phyloP scores from a whole-genome alignment of 768 basidiomycete species.

The Boletellus sp. region DNA sequence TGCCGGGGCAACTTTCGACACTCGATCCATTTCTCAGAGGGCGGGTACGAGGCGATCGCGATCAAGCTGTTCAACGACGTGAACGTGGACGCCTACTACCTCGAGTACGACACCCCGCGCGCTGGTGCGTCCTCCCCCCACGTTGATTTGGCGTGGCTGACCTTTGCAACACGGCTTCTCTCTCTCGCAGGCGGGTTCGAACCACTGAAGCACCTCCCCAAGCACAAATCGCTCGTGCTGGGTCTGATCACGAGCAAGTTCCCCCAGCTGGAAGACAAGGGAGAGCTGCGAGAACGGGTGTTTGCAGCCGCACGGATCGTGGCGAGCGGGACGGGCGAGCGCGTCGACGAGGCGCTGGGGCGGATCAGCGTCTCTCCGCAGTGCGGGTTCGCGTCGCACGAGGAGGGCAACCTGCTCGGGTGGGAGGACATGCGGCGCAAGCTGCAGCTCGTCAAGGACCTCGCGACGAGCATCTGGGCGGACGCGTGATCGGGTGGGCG shows the following conservation, averaged over 20 bases:
- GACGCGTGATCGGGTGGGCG: neutral
- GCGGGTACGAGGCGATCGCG: constrained; percentile 44
- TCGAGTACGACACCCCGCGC: constrained; percentile 47
- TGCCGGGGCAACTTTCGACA: constrained; percentile 38
- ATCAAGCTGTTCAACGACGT: constrained; percentile 43
- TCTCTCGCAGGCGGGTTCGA: constrained; percentile 32
- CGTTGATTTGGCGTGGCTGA: too few relatives aligned
- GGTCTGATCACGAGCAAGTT: constrained; percentile 45
- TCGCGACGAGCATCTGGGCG: constrained; percentile 38
- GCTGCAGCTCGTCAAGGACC: constrained; percentile 31
- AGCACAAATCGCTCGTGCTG: constrained; percentile 39
- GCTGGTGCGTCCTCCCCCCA: constrained; percentile 33
- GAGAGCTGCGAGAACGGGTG: constrained; percentile 38
- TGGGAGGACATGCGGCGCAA: constrained; percentile 34
- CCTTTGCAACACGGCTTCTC: neutral
- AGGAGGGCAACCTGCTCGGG: constrained; percentile 41
- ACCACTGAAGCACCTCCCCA: constrained; percentile 30
- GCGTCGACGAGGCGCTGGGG: constrained; percentile 37
- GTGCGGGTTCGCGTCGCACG: constrained; percentile 49
- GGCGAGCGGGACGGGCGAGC: constrained; percentile 36
- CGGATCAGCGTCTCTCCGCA: constrained; percentile 47
- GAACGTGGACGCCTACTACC: constrained; percentile 43
- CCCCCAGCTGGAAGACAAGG: constrained; percentile 40
- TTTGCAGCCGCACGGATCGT: constrained; percentile 42
- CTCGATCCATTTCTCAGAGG: constrained; percentile 41